These are phyloP conservation scores for Suillus brevipes DNA, from an alignment of 768 basidiomycete genomes.

Conservation along the genomic window DNA sequence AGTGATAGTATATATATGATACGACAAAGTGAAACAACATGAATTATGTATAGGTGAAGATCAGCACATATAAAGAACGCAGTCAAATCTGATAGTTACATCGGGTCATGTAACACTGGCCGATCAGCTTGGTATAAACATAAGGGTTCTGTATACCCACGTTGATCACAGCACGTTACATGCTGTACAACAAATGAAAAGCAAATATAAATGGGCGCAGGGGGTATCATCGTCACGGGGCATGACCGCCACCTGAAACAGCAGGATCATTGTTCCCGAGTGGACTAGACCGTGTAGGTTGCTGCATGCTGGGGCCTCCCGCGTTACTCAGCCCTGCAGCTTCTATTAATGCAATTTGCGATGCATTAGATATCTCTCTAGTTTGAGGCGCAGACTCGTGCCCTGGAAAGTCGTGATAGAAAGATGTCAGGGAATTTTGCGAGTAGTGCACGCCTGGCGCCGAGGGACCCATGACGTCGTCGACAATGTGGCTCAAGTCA, in stretches of 20 bases:
- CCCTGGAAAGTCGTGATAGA: conserved; percentile 15
- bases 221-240: neutral
- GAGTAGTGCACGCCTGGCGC: conserved; percentile 18
- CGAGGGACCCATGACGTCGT: conserved; percentile 50
- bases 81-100: neutral
- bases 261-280: conserved; percentile 12
- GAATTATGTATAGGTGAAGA: neutral
- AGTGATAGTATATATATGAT: neutral
- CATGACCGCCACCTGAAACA: neutral
- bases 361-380: conserved; percentile 21
- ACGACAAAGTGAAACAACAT: neutral
- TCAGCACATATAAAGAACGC: neutral
- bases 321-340: conserved; percentile 19
- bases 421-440: conserved; percentile 25
- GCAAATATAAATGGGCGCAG: neutral
- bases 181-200: conserved; percentile 1
- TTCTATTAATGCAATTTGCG: conserved; percentile 24
- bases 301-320: neutral
- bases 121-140: neutral
- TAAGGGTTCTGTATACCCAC: neutral
- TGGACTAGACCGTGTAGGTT: conserved; percentile 22
- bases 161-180: neutral
- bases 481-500: conserved; percentile 42
- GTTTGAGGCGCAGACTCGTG: conserved; percentile 16
- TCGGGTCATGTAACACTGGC: no score